Evolutionary conservation across 768 basidiomycete genomes (phyloP).

Genomic region (Pulveroboletus sp.): DNA sequence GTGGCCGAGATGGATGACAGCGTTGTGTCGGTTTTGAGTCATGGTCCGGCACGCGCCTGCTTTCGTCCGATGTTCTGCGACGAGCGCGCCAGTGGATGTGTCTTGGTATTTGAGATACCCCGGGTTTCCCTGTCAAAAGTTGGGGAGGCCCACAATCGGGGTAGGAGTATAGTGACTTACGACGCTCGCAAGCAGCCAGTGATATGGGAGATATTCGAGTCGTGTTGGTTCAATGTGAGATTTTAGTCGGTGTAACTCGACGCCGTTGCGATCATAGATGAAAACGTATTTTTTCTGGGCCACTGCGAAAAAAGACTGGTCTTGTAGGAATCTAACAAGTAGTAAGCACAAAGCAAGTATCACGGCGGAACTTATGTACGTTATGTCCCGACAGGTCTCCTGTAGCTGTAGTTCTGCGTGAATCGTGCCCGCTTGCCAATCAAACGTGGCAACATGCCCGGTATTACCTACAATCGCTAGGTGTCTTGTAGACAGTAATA

Average conservation of each 20-base stretch:
- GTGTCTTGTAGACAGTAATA: slow-evolving; percentile 50
- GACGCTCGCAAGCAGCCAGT: slow-evolving; percentile 86
- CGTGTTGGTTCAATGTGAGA: slow-evolving; percentile 85
- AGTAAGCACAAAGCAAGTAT: not conserved
- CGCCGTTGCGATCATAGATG: slow-evolving; percentile 87
- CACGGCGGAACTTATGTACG: slow-evolving; percentile 45
- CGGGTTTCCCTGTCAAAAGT: slow-evolving; percentile 61
- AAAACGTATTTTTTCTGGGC: slow-evolving; percentile 96
- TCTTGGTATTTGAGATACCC: slow-evolving; percentile 97
- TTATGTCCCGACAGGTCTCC: slow-evolving; percentile 91
- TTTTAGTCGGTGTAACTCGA: slow-evolving; percentile 85
- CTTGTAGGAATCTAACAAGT: slow-evolving; percentile 51
- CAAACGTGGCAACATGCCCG: slow-evolving; percentile 91
- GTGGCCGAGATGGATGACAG: slow-evolving; percentile 92
- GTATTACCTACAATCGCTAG: slow-evolving; percentile 78
- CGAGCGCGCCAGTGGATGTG: slow-evolving; percentile 85
- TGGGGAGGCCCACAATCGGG: no score
- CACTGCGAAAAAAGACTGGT: slow-evolving; percentile 90
- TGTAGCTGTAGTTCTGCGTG: slow-evolving; percentile 86
- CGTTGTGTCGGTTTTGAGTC: slow-evolving; percentile 90
- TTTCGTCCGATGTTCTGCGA: slow-evolving; percentile 87
- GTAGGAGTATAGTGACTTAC: slow-evolving; percentile 42
- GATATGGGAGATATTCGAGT: slow-evolving; percentile 91
- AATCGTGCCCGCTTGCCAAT: slow-evolving; percentile 85
- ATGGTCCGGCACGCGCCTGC: slow-evolving; percentile 83